Evolutionary conservation across 345 rosid genomes (phyloP).

Genomic region (Nasturtium officinale): DNA sequence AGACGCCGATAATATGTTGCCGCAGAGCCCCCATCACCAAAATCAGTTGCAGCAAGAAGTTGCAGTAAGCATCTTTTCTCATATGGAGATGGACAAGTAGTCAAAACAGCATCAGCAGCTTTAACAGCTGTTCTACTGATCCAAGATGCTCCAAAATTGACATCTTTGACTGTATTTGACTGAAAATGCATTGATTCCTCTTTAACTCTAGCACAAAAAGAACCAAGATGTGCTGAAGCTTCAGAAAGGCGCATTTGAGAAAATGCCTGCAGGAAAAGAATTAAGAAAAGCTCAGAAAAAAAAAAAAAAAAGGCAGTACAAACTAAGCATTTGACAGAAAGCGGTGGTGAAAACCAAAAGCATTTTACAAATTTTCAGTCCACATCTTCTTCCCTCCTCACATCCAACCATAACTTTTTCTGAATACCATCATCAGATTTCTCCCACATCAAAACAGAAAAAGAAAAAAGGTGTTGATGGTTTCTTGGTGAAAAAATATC

Average conservation of each 20-base stretch:
- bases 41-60: conserved; percentile 90
- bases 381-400: conserved; percentile 16
- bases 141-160: conserved; percentile 70
- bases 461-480: neutral
- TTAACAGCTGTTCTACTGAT: conserved; percentile 82
- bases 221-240: conserved; percentile 97
- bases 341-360: neutral
- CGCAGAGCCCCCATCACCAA: conserved; percentile 90
- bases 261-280: conserved; percentile 68
- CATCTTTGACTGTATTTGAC: conserved; percentile 66
- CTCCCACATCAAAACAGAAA: conserved; percentile 13
- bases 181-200: conserved; percentile 64
- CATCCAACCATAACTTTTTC: conserved; percentile 16
- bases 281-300: neutral
- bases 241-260: conserved; percentile 96
- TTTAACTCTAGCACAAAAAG: conserved; percentile 86
- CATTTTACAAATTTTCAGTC: conserved; percentile 17
- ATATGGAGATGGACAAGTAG: conserved; percentile 93
- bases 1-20: conserved; percentile 74
- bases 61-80: conserved; percentile 92
- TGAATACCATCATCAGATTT: conserved; percentile 16
- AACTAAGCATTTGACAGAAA: conserved; percentile 26
- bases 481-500: conserved; percentile 16
- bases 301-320: neutral
- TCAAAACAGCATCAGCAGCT: conserved; percentile 90